Percentiles rank a stretch among this genome's conserved stretches.
These are phyloP conservation scores for Penicillium chermesinum DNA, from an alignment of 495 filamentous ascomycete species.

Conservation along the genomic window DNA sequence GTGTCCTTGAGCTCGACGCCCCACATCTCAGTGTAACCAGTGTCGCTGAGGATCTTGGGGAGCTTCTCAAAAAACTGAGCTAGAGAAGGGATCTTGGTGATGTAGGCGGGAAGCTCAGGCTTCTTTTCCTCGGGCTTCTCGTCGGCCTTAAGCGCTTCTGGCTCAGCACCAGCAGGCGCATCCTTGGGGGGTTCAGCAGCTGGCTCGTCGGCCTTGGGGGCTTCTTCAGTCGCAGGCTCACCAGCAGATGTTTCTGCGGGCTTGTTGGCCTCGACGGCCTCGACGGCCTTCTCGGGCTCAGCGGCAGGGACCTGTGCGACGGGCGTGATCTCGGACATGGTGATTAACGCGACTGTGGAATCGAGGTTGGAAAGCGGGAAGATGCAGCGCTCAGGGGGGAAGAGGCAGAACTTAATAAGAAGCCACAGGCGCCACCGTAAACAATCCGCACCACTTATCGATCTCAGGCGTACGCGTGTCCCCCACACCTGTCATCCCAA, in stretches of 20 bases:
- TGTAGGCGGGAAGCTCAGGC: slow-evolving; percentile 23
- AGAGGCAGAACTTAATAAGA: slow-evolving; percentile 2
- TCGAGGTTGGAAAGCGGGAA: neutral
- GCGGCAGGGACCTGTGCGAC: slow-evolving; percentile 13
- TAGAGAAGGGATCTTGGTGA: slow-evolving; percentile 35
- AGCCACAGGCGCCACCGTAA: slow-evolving; percentile 11
- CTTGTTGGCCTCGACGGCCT: slow-evolving; percentile 12
- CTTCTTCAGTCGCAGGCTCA: slow-evolving; percentile 9
- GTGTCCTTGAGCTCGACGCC: slow-evolving; percentile 57
- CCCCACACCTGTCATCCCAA: slow-evolving; percentile 6
- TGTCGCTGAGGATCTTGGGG: slow-evolving; percentile 40
- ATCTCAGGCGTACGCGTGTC: slow-evolving; percentile 1
- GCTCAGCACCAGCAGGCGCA: slow-evolving; percentile 7
- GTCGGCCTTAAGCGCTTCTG: slow-evolving; percentile 8
- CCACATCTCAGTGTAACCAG: slow-evolving; percentile 69
- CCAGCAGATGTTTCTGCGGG: slow-evolving; percentile 13
- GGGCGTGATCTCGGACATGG: slow-evolving; percentile 23
- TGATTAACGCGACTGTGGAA: slow-evolving; percentile 5
- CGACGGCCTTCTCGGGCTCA: slow-evolving; percentile 12
- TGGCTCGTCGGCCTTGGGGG: slow-evolving; percentile 2
- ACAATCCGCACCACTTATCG: slow-evolving; percentile 6
- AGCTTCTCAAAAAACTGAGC: slow-evolving; percentile 36
- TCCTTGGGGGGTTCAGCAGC: slow-evolving; percentile 9
- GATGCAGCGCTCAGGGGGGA: slow-evolving; percentile 7
- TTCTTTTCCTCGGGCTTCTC: slow-evolving; percentile 21